These are phyloP conservation scores for Fusarium nodosum DNA, from an alignment of 2,329 filamentous ascomycete genomes.

Conservation along the genomic window DNA sequence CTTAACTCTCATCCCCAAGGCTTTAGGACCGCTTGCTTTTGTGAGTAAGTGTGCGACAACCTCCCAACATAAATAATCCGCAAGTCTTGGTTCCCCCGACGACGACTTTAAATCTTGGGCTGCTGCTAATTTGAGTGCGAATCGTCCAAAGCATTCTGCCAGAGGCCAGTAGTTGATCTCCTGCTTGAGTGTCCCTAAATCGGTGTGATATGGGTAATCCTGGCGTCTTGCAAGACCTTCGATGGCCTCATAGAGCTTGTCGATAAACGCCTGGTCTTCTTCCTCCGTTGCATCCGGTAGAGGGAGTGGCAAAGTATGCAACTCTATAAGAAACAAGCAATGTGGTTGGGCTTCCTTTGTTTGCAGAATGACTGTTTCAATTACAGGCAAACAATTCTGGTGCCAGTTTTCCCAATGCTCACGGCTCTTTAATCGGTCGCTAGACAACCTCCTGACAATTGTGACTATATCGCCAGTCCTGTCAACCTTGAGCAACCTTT, in stretches of 20 bases:
- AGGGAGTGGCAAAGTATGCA: constrained; percentile 37
- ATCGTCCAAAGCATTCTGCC: neutral
- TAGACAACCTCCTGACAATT: constrained; percentile 10
- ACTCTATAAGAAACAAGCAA: constrained; percentile 31
- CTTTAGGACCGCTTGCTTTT: neutral
- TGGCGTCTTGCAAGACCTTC: constrained; percentile 23
- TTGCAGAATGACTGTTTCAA: constrained; percentile 33
- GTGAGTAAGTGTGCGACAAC: constrained; percentile 26
- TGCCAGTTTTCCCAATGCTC: constrained; percentile 36
- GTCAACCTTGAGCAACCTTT: constrained; percentile 16
- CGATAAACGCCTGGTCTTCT: constrained; percentile 19
- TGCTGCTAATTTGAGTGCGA: constrained; percentile 30
- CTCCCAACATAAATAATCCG: constrained; percentile 44
- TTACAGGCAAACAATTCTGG: constrained; percentile 43
- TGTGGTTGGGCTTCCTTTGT: constrained; percentile 26
- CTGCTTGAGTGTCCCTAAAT: constrained; percentile 37
- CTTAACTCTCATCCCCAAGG: neutral
- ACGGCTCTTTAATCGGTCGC: constrained; percentile 1
- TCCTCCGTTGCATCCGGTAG: neutral
- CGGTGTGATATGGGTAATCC: constrained; percentile 44
- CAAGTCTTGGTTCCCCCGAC: constrained; percentile 8
- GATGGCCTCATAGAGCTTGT: constrained; percentile 32
- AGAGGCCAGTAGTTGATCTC: constrained; percentile 19
- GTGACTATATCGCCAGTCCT: neutral
- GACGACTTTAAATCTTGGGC: constrained; percentile 1